A percentile compares a stretch with the other conserved stretches of the same genome.
Evolutionary conservation across 371 early-diverging fungal species (phyloP).

Genomic region (Mucor sp.): DNA sequence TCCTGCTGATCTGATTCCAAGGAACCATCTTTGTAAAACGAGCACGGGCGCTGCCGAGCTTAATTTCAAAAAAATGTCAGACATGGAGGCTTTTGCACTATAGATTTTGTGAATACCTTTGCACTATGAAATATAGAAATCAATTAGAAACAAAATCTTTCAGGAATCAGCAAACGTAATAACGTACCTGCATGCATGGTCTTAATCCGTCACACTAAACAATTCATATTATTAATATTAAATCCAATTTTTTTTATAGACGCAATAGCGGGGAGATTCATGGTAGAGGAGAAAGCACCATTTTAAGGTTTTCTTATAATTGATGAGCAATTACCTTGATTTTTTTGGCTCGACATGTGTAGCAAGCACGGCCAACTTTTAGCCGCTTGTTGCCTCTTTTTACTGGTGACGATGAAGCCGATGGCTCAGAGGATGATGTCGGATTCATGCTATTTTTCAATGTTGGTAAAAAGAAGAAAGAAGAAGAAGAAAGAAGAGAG

Average conservation of each 20-base stretch:
- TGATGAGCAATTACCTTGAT: slow-evolving; percentile 40
- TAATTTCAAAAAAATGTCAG: slow-evolving; percentile 1
- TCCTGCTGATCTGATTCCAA: slow-evolving; percentile 18
- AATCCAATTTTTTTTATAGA: neutral
- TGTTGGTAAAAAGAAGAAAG: neutral
- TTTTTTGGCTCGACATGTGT: slow-evolving; percentile 50
- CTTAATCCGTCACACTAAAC: slow-evolving; percentile 43
- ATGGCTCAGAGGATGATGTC: neutral
- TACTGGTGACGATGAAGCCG: neutral
- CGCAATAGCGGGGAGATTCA: neutral
- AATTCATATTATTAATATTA: neutral
- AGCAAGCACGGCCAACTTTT: slow-evolving; percentile 49
- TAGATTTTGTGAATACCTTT: neutral
- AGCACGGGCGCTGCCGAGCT: slow-evolving; percentile 29
- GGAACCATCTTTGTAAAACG: slow-evolving; percentile 31
- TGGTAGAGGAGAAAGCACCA: neutral
- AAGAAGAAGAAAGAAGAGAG: neutral
- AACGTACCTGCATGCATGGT: slow-evolving; percentile 54
- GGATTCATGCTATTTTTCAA: neutral
- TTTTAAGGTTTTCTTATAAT: neutral
- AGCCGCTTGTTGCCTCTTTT: slow-evolving; percentile 22
- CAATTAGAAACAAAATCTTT: neutral
- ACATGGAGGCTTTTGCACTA: neutral
- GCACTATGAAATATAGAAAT: neutral
- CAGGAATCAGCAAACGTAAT: neutral